A percentile compares a stretch with the other conserved stretches of the same genome.
phyloP scores from a whole-genome alignment of 768 basidiomycete genomes.

The Trichaptum fuscoviolaceum region DNA sequence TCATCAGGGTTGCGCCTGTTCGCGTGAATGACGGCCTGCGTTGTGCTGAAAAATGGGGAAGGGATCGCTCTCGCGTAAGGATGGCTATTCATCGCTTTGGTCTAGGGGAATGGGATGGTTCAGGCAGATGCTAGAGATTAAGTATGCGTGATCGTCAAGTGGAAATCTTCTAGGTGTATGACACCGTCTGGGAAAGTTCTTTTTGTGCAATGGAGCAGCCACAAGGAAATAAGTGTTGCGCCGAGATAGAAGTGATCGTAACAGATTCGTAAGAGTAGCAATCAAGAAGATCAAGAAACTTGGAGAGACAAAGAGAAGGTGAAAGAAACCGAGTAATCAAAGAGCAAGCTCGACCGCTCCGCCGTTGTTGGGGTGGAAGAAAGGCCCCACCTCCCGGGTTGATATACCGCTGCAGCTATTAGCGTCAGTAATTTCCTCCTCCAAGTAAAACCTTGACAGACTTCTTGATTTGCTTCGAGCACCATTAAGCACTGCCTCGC shows the following conservation, averaged over 20 bases:
- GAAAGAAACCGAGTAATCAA: not conserved
- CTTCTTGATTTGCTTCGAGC: not conserved
- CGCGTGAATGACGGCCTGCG: not conserved
- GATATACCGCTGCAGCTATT: not conserved
- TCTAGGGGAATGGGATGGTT: not conserved
- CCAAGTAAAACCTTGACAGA: not conserved
- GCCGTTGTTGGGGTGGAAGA: not conserved
- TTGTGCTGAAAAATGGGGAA: not conserved
- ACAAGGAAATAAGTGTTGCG: not conserved
- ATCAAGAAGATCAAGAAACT: not conserved
- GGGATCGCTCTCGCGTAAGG: not conserved
- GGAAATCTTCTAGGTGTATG: not conserved
- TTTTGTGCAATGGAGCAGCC: not conserved
- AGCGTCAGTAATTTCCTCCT: not conserved
- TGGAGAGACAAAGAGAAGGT: not conserved
- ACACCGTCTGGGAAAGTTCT: not conserved
- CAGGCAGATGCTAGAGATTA: not conserved
- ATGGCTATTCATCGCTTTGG: not conserved
- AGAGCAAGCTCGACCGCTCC: not conserved
- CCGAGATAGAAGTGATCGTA: conserved; percentile 1
- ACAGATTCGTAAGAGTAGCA: not conserved
- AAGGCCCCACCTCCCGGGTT: not conserved
- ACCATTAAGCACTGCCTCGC: not conserved
- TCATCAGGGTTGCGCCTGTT: not conserved
- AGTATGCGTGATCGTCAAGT: not conserved